phyloP scores from a whole-genome alignment of 2,329 filamentous ascomycete species.

The Fusarium illudens region DNA sequence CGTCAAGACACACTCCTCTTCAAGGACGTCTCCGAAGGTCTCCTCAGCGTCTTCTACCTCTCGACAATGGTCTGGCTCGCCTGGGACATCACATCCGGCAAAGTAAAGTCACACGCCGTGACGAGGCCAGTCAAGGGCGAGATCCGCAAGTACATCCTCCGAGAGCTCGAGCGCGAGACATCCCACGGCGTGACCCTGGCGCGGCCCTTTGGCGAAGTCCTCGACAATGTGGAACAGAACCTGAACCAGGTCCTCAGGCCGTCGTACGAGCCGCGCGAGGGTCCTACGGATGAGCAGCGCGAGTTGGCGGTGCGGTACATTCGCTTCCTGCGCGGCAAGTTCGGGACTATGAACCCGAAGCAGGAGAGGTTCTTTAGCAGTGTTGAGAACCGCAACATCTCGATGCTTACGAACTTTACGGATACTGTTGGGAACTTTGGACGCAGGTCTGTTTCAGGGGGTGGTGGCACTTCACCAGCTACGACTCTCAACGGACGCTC shows the following conservation, averaged over 20 bases:
- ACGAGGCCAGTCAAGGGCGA: background rate
- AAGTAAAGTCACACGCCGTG: background rate
- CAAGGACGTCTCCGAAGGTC: conserved; percentile 15
- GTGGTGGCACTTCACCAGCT: background rate
- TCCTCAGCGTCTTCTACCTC: conserved; percentile 2
- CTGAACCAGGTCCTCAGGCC: background rate
- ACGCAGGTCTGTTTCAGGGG: background rate
- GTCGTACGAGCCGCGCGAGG: background rate
- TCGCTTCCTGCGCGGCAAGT: background rate
- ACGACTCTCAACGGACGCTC: background rate
- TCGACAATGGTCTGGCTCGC: background rate
- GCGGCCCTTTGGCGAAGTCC: background rate
- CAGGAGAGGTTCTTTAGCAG: background rate
- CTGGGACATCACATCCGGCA: background rate
- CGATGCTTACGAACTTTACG: background rate
- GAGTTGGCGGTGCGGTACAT: background rate
- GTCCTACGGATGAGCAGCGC: background rate
- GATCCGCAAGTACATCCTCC: conserved; percentile 1
- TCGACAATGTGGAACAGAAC: background rate
- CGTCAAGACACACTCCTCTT: conserved; percentile 1
- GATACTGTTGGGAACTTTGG: background rate
- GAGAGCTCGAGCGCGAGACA: background rate
- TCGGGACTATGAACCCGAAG: background rate
- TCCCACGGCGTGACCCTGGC: background rate
- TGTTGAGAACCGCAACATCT: background rate